phyloP scores from a whole-genome alignment of 805 yeast species.

The Tetrapisispora taiwanensis region DNA sequence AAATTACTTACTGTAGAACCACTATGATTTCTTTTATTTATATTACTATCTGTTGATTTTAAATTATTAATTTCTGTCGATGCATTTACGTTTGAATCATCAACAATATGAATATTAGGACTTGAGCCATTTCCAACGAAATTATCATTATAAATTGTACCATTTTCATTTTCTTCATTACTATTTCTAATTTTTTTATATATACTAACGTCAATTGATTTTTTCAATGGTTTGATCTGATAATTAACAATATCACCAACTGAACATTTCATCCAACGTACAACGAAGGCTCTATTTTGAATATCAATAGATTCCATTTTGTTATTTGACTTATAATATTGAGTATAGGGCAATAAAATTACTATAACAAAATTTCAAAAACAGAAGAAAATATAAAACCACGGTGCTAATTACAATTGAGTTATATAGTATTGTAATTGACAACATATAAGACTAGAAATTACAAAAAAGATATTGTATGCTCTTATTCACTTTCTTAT shows the following conservation, averaged over 20 bases:
- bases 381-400: too few relatives aligned
- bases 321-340: not conserved
- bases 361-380: too few relatives aligned
- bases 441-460: too few relatives aligned
- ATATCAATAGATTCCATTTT: conserved; percentile 83
- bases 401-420: too few relatives aligned
- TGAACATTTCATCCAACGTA: conserved; percentile 82
- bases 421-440: too few relatives aligned
- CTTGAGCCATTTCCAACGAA: not conserved
- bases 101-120: conserved; percentile 21
- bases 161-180: conserved; percentile 9
- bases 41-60: not conserved
- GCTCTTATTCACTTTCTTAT: too few relatives aligned
- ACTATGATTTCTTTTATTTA: not conserved
- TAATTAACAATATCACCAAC: conserved; percentile 58
- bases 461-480: too few relatives aligned
- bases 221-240: conserved; percentile 72
- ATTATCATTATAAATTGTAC: conserved; percentile 4
- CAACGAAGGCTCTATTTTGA: conserved; percentile 78
- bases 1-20: conserved; percentile 2
- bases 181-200: conserved; percentile 23
- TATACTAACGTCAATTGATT: conserved; percentile 39
- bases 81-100: conserved; percentile 14
- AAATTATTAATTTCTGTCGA: not conserved
- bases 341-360: too few relatives aligned